Conservation (phyloP, 495 filamentous ascomycete genomes). For the Podospora didyma region DNA sequence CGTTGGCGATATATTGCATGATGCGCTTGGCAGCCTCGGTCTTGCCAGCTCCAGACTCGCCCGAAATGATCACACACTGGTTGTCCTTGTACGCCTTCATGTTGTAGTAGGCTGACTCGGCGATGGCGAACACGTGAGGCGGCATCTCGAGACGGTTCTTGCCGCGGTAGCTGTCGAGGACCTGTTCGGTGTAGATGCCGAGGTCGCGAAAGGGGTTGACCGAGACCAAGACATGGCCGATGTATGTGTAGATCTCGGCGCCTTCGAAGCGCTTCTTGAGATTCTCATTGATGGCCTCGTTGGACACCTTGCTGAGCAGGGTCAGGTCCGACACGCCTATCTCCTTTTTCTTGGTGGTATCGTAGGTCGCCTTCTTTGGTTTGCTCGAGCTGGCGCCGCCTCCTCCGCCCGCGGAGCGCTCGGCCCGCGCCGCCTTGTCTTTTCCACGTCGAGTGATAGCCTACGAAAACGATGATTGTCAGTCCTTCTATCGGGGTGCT, state of each 20-base stretch:
- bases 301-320: conserved; percentile 94
- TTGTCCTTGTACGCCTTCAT: conserved; percentile 99
- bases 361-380: conserved; percentile 92
- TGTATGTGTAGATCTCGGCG: conserved; percentile 98
- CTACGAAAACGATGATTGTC: conserved; percentile 28
- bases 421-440: conserved; percentile 62
- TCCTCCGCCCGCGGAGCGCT: conserved; percentile 46
- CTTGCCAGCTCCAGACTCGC: conserved; percentile 97
- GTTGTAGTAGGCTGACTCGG: conserved; percentile 96
- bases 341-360: conserved; percentile 97
- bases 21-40: conserved; percentile 99
- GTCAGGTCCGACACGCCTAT: conserved; percentile 98
- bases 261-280: conserved; percentile 95
- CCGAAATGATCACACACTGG: conserved; percentile 99
- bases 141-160: conserved; percentile 96
- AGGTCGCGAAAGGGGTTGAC: conserved; percentile 98
- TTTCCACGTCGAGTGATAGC: conserved; percentile 55
- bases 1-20: conserved; percentile 99
- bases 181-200: conserved; percentile 94
- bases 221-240: conserved; percentile 98
- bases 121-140: conserved; percentile 96
- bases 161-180: conserved; percentile 85
- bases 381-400: conserved; percentile 53
- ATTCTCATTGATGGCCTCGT: conserved; percentile 99
- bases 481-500: background rate